Conservation (phyloP, 2,329 filamentous ascomycete genomes). For the Nannizziopsis barbatae region DNA sequence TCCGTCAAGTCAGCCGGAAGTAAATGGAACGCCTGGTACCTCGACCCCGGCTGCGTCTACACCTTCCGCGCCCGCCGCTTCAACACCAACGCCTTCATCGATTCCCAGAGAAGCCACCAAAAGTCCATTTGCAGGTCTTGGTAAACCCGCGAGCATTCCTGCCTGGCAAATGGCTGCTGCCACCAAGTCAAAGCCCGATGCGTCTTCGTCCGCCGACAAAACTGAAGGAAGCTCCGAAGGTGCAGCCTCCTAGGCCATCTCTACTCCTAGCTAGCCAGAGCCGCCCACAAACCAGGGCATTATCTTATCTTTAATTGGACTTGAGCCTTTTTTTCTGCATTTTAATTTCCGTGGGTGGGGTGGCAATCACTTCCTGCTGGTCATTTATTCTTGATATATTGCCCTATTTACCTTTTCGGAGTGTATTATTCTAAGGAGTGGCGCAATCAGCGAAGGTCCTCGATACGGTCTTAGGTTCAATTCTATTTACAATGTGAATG, state of each 20-base stretch:
- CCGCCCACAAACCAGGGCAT: not conserved
- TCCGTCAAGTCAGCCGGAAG: conserved; percentile 18
- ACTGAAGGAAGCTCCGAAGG: conserved; percentile 15
- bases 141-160: conserved; percentile 56
- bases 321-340: too few species aligned
- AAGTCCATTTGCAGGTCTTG: conserved; percentile 41
- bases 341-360: too few species aligned
- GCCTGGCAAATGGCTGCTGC: conserved; percentile 68
- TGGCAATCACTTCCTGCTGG: not conserved
- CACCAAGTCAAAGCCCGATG: conserved; percentile 37
- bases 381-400: not conserved
- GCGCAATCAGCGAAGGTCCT: too few species aligned
- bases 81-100: conserved; percentile 21
- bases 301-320: not conserved
- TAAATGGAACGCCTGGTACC: conserved; percentile 20
- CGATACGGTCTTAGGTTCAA: too few species aligned
- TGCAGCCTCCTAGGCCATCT: not conserved
- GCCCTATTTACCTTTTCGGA: too few species aligned
- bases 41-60: conserved; percentile 14
- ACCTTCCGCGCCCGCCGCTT: conserved; percentile 21
- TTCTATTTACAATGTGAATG: too few species aligned
- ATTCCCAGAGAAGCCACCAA: conserved; percentile 23
- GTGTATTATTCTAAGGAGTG: too few species aligned
- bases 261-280: not conserved
- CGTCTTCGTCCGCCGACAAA: conserved; percentile 19